Evolutionary conservation across 495 filamentous ascomycete genomes (phyloP), one percentile per base, ranked within the genome.

Genomic region (Xylaria bambusicola): DNA sequence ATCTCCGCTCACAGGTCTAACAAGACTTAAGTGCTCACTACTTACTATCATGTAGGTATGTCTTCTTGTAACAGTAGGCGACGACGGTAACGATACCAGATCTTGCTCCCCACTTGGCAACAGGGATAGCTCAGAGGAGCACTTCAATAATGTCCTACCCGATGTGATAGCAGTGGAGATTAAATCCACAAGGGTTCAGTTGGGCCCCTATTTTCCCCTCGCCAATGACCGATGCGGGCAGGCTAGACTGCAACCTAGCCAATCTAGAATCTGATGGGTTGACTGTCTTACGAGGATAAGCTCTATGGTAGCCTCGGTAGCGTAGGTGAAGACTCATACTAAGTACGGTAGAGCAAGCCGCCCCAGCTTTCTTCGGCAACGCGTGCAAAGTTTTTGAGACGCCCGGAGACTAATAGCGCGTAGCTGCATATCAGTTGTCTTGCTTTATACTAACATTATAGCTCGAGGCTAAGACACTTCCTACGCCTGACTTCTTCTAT

Each of bases 101-200:
- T 42, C 38, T 26, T 20, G 6, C 20, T 53, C 24, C 3, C 33
- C 9, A 18, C 23, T 18, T 29, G 18, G 52, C 7, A 29, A 21
- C 17, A 44, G 6, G 52, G 38, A 52, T 9, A 44, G 15, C 38
- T 44, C 52, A 44, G 8, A 26, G 5, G 26, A 44, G 38, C 36
- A 54, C 4, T 29, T 23, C 52, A 54, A 54, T 44, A 54, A 46
- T 56, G 17, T 41, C 33, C 29, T 24, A 27, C n/a, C 41, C 40
- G 31, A 45, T 56, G 53, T 46, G 29, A 56, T 41, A 18, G 24
- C 46, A 29, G 53, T 47, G 41, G 53, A 56, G 41, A 57, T 57
- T 47, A 15, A 57, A 3, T 33, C 18, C 21, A 57, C 42, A 18
- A 27, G 41, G 29, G 53, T 48, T 15, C 21, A 47, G 17, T 46